Evolutionary conservation across 1,284 basidiomycete genomes (phyloP).

Genomic region (Papiliotrema laurentii): DNA sequence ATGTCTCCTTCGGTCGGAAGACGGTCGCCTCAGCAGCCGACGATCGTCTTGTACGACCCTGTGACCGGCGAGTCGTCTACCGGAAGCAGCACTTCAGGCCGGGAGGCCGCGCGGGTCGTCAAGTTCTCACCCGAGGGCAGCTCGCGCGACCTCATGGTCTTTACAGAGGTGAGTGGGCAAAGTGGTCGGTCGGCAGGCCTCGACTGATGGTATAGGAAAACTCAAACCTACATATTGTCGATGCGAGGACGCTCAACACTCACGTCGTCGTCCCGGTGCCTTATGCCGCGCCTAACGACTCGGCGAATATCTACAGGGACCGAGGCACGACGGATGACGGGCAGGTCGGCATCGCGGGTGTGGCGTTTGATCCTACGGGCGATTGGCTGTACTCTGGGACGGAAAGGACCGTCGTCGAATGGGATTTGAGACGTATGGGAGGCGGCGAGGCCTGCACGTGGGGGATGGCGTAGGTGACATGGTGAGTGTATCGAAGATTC

Average conservation of each 20-base stretch:
- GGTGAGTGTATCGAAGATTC: background rate
- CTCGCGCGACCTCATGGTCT: slow-evolving; percentile 44
- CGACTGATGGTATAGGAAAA: slow-evolving; percentile 28
- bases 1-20: background rate
- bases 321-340: slow-evolving; percentile 25
- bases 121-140: slow-evolving; percentile 47
- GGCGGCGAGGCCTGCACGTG: slow-evolving; percentile 35
- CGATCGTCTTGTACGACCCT: slow-evolving; percentile 20
- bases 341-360: slow-evolving; percentile 39
- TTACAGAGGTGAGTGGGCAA: slow-evolving; percentile 35
- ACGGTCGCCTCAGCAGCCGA: background rate
- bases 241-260: slow-evolving; percentile 45
- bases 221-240: slow-evolving; percentile 46
- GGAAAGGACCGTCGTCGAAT: slow-evolving; percentile 46
- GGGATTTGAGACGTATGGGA: slow-evolving; percentile 40
- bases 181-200: background rate
- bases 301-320: slow-evolving; percentile 2
- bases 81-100: slow-evolving; percentile 28
- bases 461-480: slow-evolving; percentile 29
- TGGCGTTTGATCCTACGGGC: slow-evolving; percentile 44
- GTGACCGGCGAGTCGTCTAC: slow-evolving; percentile 24
- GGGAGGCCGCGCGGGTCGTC: slow-evolving; percentile 46
- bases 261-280: slow-evolving; percentile 44
- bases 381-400: slow-evolving; percentile 47
- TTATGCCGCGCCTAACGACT: slow-evolving; percentile 8